phyloP scores from a whole-genome alignment of 495 filamentous ascomycete species.

The Mytilinidion resinicola region DNA sequence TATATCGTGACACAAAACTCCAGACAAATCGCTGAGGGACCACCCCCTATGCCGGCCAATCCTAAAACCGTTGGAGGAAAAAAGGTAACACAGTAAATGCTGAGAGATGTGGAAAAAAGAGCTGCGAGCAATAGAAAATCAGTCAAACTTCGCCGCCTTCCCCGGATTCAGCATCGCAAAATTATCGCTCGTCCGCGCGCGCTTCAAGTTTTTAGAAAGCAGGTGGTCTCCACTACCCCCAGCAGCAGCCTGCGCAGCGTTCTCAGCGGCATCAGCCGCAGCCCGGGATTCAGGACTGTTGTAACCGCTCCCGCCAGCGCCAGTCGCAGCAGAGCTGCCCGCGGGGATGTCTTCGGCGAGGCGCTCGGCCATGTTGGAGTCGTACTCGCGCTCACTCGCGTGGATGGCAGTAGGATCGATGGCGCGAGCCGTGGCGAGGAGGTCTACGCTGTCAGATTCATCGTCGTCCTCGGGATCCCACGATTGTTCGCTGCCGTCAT shows the following conservation, averaged over 20 bases:
- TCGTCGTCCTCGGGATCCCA: constrained; percentile 9
- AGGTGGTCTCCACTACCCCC: neutral
- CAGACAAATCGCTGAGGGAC: no score
- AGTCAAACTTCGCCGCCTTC: neutral
- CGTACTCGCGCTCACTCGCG: constrained; percentile 32
- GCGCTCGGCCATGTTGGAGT: constrained; percentile 33
- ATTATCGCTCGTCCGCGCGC: constrained; percentile 22
- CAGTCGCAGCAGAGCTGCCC: constrained; percentile 39
- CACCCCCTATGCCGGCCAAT: no score
- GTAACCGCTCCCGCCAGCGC: constrained; percentile 38
- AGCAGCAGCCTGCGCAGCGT: neutral
- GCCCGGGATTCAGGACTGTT: constrained; percentile 23
- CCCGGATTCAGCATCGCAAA: constrained; percentile 2
- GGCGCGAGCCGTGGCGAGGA: constrained; percentile 33
- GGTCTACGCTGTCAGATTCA: constrained; percentile 26
- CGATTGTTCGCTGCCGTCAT: neutral
- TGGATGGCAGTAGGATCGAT: constrained; percentile 29
- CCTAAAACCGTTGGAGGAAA: no score
- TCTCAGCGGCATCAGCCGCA: neutral
- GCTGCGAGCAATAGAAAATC: neutral
- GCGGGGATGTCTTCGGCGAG: constrained; percentile 38
- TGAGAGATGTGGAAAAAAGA: no score
- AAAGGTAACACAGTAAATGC: no score
- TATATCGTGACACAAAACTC: no score
- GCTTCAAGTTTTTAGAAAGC: constrained; percentile 16